These are phyloP conservation scores for Porcisia deanei DNA, from an alignment of 208 protist species.

Conservation along the genomic window DNA sequence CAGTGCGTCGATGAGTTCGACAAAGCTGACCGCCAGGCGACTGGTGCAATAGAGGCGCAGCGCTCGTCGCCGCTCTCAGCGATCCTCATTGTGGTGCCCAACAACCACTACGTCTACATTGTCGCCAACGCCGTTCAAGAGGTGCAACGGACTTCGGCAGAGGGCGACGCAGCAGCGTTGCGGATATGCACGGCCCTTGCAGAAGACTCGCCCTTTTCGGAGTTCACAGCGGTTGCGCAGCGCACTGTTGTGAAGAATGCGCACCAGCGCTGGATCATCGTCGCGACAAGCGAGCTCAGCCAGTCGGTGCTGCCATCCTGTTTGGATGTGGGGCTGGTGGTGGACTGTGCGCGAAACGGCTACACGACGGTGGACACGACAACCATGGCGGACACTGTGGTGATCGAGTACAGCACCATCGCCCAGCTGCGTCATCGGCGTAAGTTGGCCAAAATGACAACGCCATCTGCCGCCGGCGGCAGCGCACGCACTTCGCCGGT, in stretches of 20 bases:
- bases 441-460: constrained; percentile 37
- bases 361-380: constrained; percentile 46
- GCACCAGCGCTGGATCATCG: constrained; percentile 43
- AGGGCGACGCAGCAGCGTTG: not conserved
- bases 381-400: constrained; percentile 41
- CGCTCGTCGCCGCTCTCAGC: constrained; percentile 12
- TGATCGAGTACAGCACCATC: constrained; percentile 63
- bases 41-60: constrained; percentile 2
- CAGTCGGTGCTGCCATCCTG: constrained; percentile 68
- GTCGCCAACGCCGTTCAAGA: constrained; percentile 19
- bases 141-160: constrained; percentile 1
- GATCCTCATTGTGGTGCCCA: constrained; percentile 37
- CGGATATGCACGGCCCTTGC: constrained; percentile 32
- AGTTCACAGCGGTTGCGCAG: constrained; percentile 32
- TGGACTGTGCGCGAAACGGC: constrained; percentile 77
- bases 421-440: constrained; percentile 64
- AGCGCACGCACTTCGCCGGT: constrained; percentile 26
- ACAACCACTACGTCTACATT: constrained; percentile 27
- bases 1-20: constrained; percentile 60
- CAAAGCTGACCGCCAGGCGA: constrained; percentile 40
- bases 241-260: constrained; percentile 17
- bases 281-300: constrained; percentile 60
- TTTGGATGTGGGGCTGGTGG: constrained; percentile 64
- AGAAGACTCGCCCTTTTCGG: constrained; percentile 20
- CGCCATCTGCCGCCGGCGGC: not conserved